Evolutionary conservation across 257 asterid genomes (phyloP).

Genomic region (Primulina eburnea): DNA sequence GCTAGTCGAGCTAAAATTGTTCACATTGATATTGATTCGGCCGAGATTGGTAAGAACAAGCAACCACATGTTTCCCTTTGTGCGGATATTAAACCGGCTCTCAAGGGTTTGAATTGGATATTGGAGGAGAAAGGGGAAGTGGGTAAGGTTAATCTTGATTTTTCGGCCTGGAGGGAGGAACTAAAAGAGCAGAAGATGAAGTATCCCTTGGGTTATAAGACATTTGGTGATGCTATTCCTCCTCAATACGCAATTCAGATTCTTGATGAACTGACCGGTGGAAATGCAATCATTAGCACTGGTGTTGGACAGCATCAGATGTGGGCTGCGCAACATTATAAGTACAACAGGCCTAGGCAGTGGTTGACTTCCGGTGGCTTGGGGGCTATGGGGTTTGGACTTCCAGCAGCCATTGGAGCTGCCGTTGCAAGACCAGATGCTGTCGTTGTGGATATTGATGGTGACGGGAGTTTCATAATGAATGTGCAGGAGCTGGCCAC

Average conservation of each 20-base stretch:
- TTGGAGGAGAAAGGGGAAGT: constrained; percentile 31
- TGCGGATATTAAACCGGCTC: constrained; percentile 58
- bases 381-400: constrained; percentile 86
- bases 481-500: constrained; percentile 83
- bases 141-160: constrained; percentile 35
- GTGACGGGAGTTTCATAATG: constrained; percentile 90
- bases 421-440: constrained; percentile 73
- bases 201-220: constrained; percentile 51
- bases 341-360: constrained; percentile 67
- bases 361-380: constrained; percentile 79
- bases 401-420: constrained; percentile 90
- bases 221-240: constrained; percentile 66
- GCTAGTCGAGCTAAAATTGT: constrained; percentile 86
- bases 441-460: constrained; percentile 75
- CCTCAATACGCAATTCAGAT: constrained; percentile 72
- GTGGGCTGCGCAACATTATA: constrained; percentile 89
- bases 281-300: constrained; percentile 65
- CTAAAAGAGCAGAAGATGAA: constrained; percentile 54
- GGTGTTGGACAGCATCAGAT: constrained; percentile 94
- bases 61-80: constrained; percentile 72
- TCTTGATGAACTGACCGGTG: constrained; percentile 72
- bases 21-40: constrained; percentile 79
- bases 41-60: constrained; percentile 84
- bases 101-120: constrained; percentile 53
- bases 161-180: constrained; percentile 69